phyloP scores from a whole-genome alignment of 2,329 filamentous ascomycete species.

The Fusarium nelsonii region DNA sequence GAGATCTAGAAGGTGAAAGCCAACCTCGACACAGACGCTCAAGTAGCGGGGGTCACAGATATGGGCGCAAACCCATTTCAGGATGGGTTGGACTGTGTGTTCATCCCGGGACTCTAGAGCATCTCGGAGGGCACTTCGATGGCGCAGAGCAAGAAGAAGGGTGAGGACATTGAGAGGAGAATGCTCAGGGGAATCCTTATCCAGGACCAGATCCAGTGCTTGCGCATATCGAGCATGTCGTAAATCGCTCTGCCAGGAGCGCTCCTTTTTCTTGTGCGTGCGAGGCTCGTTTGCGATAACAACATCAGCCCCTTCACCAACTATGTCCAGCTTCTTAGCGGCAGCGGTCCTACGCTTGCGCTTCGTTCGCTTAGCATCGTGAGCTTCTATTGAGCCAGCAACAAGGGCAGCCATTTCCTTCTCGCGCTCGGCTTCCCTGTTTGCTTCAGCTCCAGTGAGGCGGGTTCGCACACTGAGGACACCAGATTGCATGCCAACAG shows the following conservation, averaged over 20 bases:
- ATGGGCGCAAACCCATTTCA: conserved; percentile 85
- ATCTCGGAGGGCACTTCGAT: conserved; percentile 85
- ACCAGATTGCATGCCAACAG: conserved; percentile 94
- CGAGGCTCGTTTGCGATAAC: conserved; percentile 80
- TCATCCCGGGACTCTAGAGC: conserved; percentile 87
- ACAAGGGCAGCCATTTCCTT: conserved; percentile 88
- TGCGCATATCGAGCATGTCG: conserved; percentile 80
- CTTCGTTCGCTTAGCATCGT: conserved; percentile 78
- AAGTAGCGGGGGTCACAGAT: conserved; percentile 87
- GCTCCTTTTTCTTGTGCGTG: conserved; percentile 68
- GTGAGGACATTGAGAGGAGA: conserved; percentile 76
- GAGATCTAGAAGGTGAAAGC: conserved; percentile 84
- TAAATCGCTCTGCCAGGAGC: conserved; percentile 83
- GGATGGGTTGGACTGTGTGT: conserved; percentile 80
- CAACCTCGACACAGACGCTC: conserved; percentile 83
- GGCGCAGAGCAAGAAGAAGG: conserved; percentile 84
- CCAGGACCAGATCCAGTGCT: conserved; percentile 84
- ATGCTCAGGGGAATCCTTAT: conserved; percentile 63
- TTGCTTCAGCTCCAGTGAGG: conserved; percentile 85
- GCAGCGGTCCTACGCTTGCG: conserved; percentile 69
- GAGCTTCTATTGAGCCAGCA: conserved; percentile 80
- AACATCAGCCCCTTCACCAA: conserved; percentile 87
- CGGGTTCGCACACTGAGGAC: conserved; percentile 91
- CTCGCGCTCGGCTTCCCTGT: conserved; percentile 79
- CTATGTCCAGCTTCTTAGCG: conserved; percentile 75